Conservation (phyloP, 192 early-diverging fungal genomes). For the Backusella circina region DNA sequence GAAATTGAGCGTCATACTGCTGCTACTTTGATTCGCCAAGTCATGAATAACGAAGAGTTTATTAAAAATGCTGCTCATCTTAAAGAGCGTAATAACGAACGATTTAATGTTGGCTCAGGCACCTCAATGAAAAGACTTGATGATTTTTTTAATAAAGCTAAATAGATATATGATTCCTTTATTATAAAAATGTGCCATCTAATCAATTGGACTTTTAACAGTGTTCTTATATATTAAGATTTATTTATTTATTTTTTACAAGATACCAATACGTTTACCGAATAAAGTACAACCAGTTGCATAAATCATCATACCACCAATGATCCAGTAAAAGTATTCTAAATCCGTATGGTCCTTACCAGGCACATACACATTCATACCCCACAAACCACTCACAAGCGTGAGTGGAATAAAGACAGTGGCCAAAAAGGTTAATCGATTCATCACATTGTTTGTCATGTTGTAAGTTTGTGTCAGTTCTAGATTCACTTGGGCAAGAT, state of each 20-base stretch:
- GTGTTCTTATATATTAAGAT: too few species aligned
- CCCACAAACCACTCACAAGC: slow-evolving; percentile 69
- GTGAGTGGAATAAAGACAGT: slow-evolving; percentile 77
- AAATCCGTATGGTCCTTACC: slow-evolving; percentile 43
- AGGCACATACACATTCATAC: slow-evolving; percentile 68
- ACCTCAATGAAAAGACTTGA: too few species aligned
- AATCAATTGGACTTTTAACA: too few species aligned
- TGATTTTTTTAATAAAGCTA: too few species aligned
- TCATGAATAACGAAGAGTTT: too few species aligned
- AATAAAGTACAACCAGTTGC: slow-evolving; percentile 8
- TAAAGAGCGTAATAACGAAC: too few species aligned
- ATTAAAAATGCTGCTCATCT: too few species aligned
- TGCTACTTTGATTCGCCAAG: too few species aligned
- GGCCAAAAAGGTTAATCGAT: slow-evolving; percentile 83
- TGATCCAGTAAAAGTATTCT: slow-evolving; percentile 59
- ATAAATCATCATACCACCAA: slow-evolving; percentile 29
- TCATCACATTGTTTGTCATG: slow-evolving; percentile 82
- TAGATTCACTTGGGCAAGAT: slow-evolving; percentile 75
- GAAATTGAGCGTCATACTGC: too few species aligned
- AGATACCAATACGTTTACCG: slow-evolving; percentile 18
- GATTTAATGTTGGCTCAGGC: too few species aligned
- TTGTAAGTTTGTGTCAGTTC: slow-evolving; percentile 74
- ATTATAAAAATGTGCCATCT: too few species aligned
- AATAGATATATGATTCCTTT: too few species aligned
- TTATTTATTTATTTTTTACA: slow-evolving; percentile 8